Base-by-base conservation (phyloP, 306 rosid genomes). In the Quercus aquifolioides region DNA sequence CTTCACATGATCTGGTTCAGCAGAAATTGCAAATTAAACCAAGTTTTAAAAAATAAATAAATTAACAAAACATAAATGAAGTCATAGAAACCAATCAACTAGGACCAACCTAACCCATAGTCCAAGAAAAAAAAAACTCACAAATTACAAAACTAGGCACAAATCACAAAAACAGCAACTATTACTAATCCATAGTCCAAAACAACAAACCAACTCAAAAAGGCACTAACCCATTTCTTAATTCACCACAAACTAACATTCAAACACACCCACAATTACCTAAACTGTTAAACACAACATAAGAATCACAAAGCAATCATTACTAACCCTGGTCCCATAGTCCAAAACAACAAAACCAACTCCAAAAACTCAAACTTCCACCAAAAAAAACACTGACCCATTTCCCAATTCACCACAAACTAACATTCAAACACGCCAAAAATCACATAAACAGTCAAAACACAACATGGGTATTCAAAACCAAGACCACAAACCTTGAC, bases 401-500 rank as follows among this genome's bases (percentile, higher is more conserved):
- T 30, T 60, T 11, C 31, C 54, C 71, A 54, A 58, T 64, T 65
- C 25, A 78, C 52, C 73, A 76, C 33, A 31, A 19, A 51, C 13
- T 3, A 68, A 51, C 17, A 55, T 55, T 69, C 80, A 79, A 82
- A 76, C 23, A 30, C 12, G 30, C 38, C 1, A 12, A 65, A 12
- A 19, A 20, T 17, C 31, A 55, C 70, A 6, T 67, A 15, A 69
- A 19, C 28, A 67, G 18, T 41, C 46, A 41, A 41, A 41, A 41
- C 46, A 8, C 46, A 41, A 41, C 14, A 19, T 38, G 51, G 17
- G 17, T 8, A 35, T 17, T 33, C 26, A 1, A 76, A 79, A 25
- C 28, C 43, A 26, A 80, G 49, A 77, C 87, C 54, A 49, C 54
- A 49, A 84, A 94, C 99, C 97, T 91, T 87, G 80, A 92, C 84